Percentiles rank a stretch among this genome's conserved stretches.
Conservation (phyloP, 2,329 filamentous ascomycete species). For the Colletotrichum sp. region DNA sequence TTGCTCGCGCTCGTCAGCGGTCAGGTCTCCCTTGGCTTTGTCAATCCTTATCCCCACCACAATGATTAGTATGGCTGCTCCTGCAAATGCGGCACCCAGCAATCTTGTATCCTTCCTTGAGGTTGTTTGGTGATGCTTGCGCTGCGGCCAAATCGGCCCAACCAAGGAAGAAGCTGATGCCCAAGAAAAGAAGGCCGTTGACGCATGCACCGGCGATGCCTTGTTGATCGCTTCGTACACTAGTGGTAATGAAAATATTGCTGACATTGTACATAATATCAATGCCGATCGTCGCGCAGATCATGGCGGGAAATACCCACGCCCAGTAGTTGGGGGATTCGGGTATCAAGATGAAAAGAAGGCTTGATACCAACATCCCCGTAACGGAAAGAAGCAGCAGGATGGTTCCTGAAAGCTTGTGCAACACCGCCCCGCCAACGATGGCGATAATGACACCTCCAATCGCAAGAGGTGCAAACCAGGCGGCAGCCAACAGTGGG, state of each 20-base stretch:
- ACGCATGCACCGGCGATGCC: constrained; percentile 74
- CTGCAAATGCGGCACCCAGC: constrained; percentile 61
- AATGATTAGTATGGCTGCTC: constrained; percentile 54
- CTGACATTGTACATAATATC: constrained; percentile 78
- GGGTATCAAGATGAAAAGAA: constrained; percentile 38
- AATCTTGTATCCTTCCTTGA: constrained; percentile 61
- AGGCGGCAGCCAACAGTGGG: constrained; percentile 61
- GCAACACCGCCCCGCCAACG: constrained; percentile 32
- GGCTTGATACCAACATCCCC: neutral
- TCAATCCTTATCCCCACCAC: constrained; percentile 47
- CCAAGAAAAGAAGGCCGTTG: constrained; percentile 72
- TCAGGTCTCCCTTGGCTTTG: neutral
- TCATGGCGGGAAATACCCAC: constrained; percentile 73
- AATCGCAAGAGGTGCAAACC: constrained; percentile 67
- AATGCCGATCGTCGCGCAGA: constrained; percentile 72
- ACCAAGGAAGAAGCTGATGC: constrained; percentile 73
- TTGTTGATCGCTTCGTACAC: constrained; percentile 68
- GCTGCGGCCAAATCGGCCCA: constrained; percentile 67
- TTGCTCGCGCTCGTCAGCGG: neutral
- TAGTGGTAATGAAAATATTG: constrained; percentile 78
- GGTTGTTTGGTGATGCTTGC: constrained; percentile 46
- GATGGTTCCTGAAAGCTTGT: neutral
- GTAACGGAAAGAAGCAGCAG: neutral
- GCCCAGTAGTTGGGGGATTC: constrained; percentile 67
- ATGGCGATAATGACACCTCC: neutral